Evolutionary conservation across 2,329 filamentous ascomycete species (phyloP), one percentile per base, ranked within the genome.

Genomic region (Diaporthe destruens): DNA sequence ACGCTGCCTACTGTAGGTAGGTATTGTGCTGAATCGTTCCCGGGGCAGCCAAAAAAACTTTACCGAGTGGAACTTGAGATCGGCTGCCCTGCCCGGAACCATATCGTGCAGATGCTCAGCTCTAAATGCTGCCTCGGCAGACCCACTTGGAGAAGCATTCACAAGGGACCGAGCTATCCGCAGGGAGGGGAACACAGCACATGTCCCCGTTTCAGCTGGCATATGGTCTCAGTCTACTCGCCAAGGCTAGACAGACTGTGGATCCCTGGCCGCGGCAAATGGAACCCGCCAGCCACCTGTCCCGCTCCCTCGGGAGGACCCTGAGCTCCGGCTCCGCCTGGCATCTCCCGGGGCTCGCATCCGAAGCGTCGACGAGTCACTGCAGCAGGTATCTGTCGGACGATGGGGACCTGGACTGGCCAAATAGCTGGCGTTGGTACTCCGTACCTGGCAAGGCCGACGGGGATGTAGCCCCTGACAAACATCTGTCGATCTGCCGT

Each of bases 121-220:
- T 34, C 20, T 7, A 36, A 36, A 34, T 32, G 9, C 23, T 39
- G 61, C 61, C 61, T 66, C 61, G 61, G 61, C 61, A 66, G 8
- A 0, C 16, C 11, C 20, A 51, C 39, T 66, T 66, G 61, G 61
- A 39, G 47, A 66, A 66, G 61, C 47, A 53, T 66, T 66, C 61
- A 66, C 61, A 53, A 66, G 61, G 47, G 32, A 66, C 61, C 61
- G 61, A 66, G 47, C 59, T 47, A n/a, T n/a, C 32, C 39, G 44
- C n/a, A n/a, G 44, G 44, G 44, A 34, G 44, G 61, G 42, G 14
- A 1, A 29, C 11, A 9, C 61, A 66, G 61, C 61, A 66, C 61
- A 39, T 66, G 61, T 49, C 47, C 44, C 61, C 47, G 61, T 66
- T 66, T 66, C 32, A 66, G 61, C 61, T 66, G n/a, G 7, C n/a